phyloP scores from a whole-genome alignment of 176 grass and related monocot species.

The Carex kokanica region DNA sequence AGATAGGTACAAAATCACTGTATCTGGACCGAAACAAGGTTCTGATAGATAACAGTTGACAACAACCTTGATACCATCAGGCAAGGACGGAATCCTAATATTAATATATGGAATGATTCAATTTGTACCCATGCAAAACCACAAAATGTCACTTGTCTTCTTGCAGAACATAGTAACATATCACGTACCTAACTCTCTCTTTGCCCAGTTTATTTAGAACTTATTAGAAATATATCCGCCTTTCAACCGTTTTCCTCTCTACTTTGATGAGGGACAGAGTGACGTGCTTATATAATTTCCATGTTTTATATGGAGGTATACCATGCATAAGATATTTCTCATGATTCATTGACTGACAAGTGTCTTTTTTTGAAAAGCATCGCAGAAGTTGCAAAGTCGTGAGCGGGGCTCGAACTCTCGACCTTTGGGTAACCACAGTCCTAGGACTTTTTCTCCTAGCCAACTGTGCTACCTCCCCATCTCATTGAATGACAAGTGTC shows the following conservation, averaged over 20 bases:
- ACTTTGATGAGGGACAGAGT: not conserved
- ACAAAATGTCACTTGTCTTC: not conserved
- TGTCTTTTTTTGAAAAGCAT: no score
- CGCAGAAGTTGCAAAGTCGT: no score
- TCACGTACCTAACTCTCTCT: not conserved
- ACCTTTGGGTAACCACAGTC: no score
- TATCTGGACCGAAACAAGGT: no score
- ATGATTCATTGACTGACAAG: not conserved
- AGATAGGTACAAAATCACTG: no score
- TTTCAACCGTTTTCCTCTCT: constrained; percentile 4
- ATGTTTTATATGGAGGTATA: not conserved
- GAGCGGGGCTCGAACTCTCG: no score
- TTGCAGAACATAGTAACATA: not conserved
- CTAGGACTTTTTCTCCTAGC: no score
- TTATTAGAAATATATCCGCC: not conserved
- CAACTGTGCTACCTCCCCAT: no score
- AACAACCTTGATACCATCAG: no score
- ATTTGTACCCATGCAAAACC: not conserved
- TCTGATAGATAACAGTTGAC: no score
- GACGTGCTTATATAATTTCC: not conserved
- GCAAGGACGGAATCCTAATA: not conserved
- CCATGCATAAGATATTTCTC: not conserved
- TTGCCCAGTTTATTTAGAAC: not conserved
- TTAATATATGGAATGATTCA: not conserved
- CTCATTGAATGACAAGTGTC: not conserved